Percentiles rank a stretch among this genome's conserved stretches.
phyloP scores from a whole-genome alignment of 371 early-diverging fungal species.

The Rhizomucor pusillus region DNA sequence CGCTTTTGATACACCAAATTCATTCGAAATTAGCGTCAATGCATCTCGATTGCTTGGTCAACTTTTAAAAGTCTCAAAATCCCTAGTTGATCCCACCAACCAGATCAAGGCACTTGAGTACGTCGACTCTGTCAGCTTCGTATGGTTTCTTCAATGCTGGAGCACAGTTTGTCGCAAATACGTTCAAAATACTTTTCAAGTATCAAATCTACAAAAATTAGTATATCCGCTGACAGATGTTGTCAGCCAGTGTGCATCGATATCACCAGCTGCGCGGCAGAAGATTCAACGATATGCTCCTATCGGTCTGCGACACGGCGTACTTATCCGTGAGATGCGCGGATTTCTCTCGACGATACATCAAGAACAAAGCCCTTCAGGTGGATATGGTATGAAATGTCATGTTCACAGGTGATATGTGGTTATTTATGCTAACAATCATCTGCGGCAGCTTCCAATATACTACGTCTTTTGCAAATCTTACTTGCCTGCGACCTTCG shows the following conservation, averaged over 20 bases:
- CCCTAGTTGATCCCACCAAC: not conserved
- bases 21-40: not conserved
- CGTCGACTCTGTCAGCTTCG: not conserved
- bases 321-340: not conserved
- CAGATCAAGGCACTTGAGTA: not conserved
- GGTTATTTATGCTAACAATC: no score
- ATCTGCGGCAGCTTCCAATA: no score
- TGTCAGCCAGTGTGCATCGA: not conserved
- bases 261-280: not conserved
- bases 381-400: no score
- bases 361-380: no score
- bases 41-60: not conserved
- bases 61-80: not conserved
- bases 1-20: not conserved
- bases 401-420: no score
- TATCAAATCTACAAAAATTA: not conserved
- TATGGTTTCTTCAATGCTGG: not conserved
- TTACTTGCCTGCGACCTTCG: no score
- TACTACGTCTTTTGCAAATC: no score
- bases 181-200: not conserved
- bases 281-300: not conserved
- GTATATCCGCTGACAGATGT: not conserved
- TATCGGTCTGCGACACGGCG: not conserved
- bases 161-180: not conserved
- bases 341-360: slow-evolving; percentile 5